A percentile compares a stretch with the other conserved stretches of the same genome.
Evolutionary conservation across 2,329 filamentous ascomycete species (phyloP).

Genomic region (Penicillium vulpinum): DNA sequence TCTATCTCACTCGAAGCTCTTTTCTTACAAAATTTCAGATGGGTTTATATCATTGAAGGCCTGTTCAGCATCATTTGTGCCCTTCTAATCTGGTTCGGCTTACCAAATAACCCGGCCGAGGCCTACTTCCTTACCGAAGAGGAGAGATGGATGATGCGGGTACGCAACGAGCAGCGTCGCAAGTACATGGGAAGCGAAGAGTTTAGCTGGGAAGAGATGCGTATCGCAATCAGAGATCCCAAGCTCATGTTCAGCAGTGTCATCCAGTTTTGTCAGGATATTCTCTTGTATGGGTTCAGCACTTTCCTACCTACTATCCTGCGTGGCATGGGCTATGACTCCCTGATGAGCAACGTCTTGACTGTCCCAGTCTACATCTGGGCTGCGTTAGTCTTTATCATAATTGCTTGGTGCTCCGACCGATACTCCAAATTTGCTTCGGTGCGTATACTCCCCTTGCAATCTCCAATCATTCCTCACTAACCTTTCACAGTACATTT

Average conservation of each 20-base stretch:
- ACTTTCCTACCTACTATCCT: slow-evolving; percentile 61
- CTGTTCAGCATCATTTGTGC: slow-evolving; percentile 47
- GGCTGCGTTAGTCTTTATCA: slow-evolving; percentile 47
- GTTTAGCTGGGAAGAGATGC: slow-evolving; percentile 12
- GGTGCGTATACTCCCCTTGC: slow-evolving; percentile 11
- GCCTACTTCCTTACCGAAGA: slow-evolving; percentile 53
- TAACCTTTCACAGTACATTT: slow-evolving; percentile 32
- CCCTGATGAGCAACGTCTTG: slow-evolving; percentile 54
- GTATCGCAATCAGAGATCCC: slow-evolving; percentile 39
- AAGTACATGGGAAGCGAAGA: slow-evolving; percentile 53
- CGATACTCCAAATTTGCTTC: slow-evolving; percentile 32
- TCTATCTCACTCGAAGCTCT: background rate
- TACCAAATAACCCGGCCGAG: slow-evolving; percentile 48
- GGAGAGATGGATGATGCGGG: slow-evolving; percentile 53
- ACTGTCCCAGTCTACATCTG: slow-evolving; percentile 60
- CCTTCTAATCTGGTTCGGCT: slow-evolving; percentile 34
- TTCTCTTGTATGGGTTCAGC: slow-evolving; percentile 58
- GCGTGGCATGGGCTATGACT: slow-evolving; percentile 52
- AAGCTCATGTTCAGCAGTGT: slow-evolving; percentile 54
- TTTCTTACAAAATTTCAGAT: slow-evolving; percentile 24
- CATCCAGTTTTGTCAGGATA: slow-evolving; percentile 56
- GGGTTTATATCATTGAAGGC: slow-evolving; percentile 55
- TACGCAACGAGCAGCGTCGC: slow-evolving; percentile 46
- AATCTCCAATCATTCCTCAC: background rate
- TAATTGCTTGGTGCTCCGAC: slow-evolving; percentile 50